Base-by-base conservation (phyloP, 2,329 filamentous ascomycete genomes). In the Cadophora luteo-olivacea region DNA sequence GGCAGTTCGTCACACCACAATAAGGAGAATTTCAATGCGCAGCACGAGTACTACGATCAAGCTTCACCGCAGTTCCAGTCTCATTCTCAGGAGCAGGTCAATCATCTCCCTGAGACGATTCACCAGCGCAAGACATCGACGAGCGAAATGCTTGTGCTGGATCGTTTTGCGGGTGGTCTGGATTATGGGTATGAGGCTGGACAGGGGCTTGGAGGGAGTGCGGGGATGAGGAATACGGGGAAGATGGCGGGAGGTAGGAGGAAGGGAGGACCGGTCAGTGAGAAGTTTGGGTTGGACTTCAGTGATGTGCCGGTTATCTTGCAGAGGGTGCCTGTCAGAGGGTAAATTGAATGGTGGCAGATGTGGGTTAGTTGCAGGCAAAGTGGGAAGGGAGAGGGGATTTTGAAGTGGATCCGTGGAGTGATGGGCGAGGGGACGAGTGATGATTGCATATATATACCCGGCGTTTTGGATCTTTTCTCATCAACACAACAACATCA, bases 271-370 rank as follows among this genome's bases (percentile, higher is more conserved):
- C 55, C 51, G 7, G 68, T 58, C 0, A 70, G 65, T 45, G 41
- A 67, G 60, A 25, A 51, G 5, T 75, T 68, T 65, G 74, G 73
- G 1, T 62, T 74, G 38, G 73, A 74, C 66, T 69, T 75, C 7
- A 71, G 66, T 54, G 72, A 74, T 67, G 72, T 74, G n/a, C 74
- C 73, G 8, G 67, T 75, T 9, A 65, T 75, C 22, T 55, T 74
- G 61, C 71, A 70, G 65, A 67, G 64, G 48, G 62, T 69, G 33
- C 45, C 25, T 24, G 68, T 63, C 5, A 33, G 49, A 12, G 54
- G 45, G 5, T 61, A 22, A 3, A 29, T 29, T 29, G 29, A 29
- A 29, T 29, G 45, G 3, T 52, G 38, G 33, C 54, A 66, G 38
- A 14, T 32, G 19, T 25, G 33, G 57, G 14, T 6, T 7, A 25